Evolutionary conservation across 768 basidiomycete genomes (phyloP), one percentile per base, ranked within the genome.

Genomic region (Macrolepiota fuliginosa): DNA sequence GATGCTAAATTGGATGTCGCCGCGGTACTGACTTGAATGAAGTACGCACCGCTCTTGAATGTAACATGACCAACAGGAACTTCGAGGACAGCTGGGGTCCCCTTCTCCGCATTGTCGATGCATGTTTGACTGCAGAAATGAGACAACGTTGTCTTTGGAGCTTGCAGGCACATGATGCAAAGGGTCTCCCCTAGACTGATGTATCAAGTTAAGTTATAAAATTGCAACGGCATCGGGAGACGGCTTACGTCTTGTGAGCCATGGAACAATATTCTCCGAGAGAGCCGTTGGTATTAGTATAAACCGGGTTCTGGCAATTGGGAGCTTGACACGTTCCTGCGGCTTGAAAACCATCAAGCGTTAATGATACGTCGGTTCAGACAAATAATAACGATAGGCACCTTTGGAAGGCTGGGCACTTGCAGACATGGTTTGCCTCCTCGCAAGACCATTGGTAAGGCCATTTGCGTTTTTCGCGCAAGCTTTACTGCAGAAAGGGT

Each of bases 51-150:
- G 60, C 81, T 87, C 69, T 78, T 83, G 74, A 89, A 90, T 0
- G 86, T 88, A 24, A 77, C 77, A 69, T 90, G 86, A 10, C 77
- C 79, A 25, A 70, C 71, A 27, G 83, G 86, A 15, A 89, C 82
- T 63, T 89, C 87, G 2, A 90, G 68, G 51, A 90, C 67, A 65
- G 77, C 76, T 2, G 86, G 86, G 0, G 82, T 85, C 61, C 71
- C 81, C 66, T 77, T 78, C 65, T 82, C 83, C 2, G 79, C 86
- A 63, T 82, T 79, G 24, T 83, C 80, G 53, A 74, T 73, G 67
- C 88, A 90, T 1, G 76, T 69, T 65, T 81, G 77, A 61, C 81
- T 69, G 66, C 88, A 90, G 69, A 90, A 90, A 67, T 87, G 82
- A 12, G 85, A 85, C 62, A 83, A 80, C 13, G 75, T 70, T 68